Evolutionary conservation across 2,329 filamentous ascomycete species (phyloP).

Genomic region (Aspergillus carbonarius): DNA sequence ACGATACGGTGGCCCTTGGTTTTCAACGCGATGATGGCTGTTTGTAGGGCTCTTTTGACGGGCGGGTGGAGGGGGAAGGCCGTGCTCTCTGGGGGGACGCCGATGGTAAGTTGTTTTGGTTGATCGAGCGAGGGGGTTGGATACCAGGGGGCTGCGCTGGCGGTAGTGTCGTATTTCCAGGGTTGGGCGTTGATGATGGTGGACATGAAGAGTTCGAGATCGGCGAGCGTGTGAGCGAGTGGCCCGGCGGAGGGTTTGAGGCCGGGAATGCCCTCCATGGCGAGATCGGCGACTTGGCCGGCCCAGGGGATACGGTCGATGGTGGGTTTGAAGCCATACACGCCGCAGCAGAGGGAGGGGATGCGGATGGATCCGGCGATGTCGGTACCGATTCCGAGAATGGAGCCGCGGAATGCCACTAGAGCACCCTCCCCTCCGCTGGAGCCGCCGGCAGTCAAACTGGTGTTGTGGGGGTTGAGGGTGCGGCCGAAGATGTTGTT

Average conservation of each 20-base stretch:
- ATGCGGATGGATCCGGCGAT: constrained; percentile 37
- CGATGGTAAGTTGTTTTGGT: constrained; percentile 54
- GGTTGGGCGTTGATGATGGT: constrained; percentile 42
- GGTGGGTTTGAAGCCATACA: constrained; percentile 35
- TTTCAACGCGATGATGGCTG: constrained; percentile 41
- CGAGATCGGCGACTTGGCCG: constrained; percentile 16
- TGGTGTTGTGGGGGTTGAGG: constrained; percentile 22
- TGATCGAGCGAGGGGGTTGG: constrained; percentile 24
- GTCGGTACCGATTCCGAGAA: constrained; percentile 34
- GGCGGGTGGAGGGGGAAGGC: constrained; percentile 54
- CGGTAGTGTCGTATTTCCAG: constrained; percentile 48
- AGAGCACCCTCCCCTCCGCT: constrained; percentile 34
- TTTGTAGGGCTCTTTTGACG: constrained; percentile 47
- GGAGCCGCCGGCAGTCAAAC: constrained; percentile 23
- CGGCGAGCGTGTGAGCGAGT: constrained; percentile 12
- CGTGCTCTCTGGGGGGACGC: no score
- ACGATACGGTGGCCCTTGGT: constrained; percentile 50
- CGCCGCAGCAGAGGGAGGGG: constrained; percentile 32
- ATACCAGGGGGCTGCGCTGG: constrained; percentile 48
- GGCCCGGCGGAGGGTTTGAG: constrained; percentile 14
- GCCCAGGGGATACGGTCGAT: constrained; percentile 27
- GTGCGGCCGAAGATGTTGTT: constrained; percentile 25
- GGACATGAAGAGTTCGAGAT: constrained; percentile 36
- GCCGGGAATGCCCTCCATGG: constrained; percentile 10
- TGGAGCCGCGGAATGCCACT: constrained; percentile 31